These are phyloP conservation scores for Desmodesmus armatus DNA, from an alignment of 139 green algal genomes.

Conservation along the genomic window DNA sequence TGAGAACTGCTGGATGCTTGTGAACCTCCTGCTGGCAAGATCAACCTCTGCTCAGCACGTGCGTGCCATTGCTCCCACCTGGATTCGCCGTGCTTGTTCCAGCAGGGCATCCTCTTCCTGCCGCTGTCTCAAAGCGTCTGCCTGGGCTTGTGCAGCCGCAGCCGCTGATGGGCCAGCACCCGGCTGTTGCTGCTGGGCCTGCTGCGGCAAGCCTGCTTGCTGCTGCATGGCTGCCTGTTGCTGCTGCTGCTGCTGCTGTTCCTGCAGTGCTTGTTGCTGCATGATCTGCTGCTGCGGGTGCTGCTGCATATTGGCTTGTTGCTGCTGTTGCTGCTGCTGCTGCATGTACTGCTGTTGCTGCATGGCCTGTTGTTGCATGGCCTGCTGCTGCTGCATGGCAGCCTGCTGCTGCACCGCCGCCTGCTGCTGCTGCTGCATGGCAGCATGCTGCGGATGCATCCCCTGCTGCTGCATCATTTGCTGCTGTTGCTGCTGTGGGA, in stretches of 20 bases:
- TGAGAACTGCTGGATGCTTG: no score
- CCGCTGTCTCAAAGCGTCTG: conserved; percentile 3
- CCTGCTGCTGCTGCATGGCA: conserved; percentile 7
- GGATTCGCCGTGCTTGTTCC: conserved; percentile 28
- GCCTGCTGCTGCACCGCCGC: background rate
- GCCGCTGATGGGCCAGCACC: background rate
- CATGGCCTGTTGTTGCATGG: background rate
- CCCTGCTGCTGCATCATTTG: no score
- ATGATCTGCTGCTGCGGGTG: background rate
- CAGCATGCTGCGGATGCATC: no score
- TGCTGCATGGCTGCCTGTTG: background rate
- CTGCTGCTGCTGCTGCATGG: no score
- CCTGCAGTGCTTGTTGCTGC: background rate
- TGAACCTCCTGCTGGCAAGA: no score
- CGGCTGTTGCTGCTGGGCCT: background rate
- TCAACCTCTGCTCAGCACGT: no score
- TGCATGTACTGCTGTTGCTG: conserved; percentile 6
- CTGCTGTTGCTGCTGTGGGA: conserved; percentile 7
- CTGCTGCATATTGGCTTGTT: conserved; percentile 27
- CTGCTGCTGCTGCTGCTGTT: conserved; percentile 8
- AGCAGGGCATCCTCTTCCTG: conserved; percentile 31
- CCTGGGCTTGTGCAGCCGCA: background rate
- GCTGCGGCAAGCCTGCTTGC: conserved; percentile 1
- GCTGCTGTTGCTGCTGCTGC: conserved; percentile 13
- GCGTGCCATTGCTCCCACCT: no score